A percentile compares a stretch with the other conserved stretches of the same genome.
These are phyloP conservation scores for Venturia oleaginea DNA, from an alignment of 2,329 filamentous ascomycete genomes.

Conservation along the genomic window DNA sequence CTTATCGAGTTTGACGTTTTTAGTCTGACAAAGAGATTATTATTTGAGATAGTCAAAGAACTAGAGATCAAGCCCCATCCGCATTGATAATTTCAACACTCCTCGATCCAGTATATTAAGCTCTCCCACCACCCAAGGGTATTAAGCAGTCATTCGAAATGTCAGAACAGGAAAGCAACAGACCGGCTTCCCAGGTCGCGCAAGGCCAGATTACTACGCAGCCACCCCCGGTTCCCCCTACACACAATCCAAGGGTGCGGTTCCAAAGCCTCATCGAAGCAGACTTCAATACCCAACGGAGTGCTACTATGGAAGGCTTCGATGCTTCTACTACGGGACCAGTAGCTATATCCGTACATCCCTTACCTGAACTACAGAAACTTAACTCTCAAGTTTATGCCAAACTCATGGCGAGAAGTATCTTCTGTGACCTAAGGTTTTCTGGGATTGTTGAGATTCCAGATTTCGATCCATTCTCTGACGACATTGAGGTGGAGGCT, in stretches of 20 bases:
- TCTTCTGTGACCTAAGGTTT: background rate
- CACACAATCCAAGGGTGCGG: background rate
- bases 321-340: background rate
- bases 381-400: background rate
- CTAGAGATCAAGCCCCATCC: too few species aligned
- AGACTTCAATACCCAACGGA: background rate
- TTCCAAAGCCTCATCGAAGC: background rate
- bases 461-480: background rate
- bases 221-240: background rate
- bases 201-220: background rate
- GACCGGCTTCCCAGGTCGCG: too few species aligned
- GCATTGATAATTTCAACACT: too few species aligned
- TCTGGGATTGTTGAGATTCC: background rate
- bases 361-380: background rate
- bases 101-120: too few species aligned
- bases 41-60: too few species aligned
- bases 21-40: too few species aligned
- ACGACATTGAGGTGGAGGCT: background rate
- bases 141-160: background rate
- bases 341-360: background rate
- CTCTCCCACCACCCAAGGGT: background rate
- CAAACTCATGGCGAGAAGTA: background rate
- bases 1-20: too few species aligned
- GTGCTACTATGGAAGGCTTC: background rate
- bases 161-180: background rate